Base-by-base conservation (phyloP, 1,284 basidiomycete species). In the Apiotrichum akiyoshidainum region DNA sequence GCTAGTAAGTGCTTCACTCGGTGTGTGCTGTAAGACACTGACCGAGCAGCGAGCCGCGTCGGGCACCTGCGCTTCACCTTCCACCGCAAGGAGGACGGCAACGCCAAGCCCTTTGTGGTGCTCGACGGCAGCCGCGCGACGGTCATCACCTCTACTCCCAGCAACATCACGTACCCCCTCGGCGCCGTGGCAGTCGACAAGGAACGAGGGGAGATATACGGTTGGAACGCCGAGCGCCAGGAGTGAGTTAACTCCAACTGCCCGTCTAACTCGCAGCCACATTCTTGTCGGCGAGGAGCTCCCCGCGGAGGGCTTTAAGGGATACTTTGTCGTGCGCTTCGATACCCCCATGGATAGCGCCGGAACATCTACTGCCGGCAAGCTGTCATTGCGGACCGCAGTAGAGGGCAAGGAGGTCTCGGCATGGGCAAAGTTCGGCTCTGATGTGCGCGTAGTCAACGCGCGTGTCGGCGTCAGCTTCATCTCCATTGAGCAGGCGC, bases 301-400 rank as follows among this genome's bases (percentile, higher is more conserved):
- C 34, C 80, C 81, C 4, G 83, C 84, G 0, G 73, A 78, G 64
- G 54, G 68, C 52, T 81, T 83, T 80, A 83, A 82, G 39, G 88
- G 87, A 0, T 89, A 88, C 80, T 91, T 88, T 72, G 88, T 87
- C 51, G 88, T 86, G 10, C 83, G 86, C 16, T 89, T 92, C 68
- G 83, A 85, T 49, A 66, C 69, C 17, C 78, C 81, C 0, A 83
- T 85, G 61, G 64, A 66, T 14, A 74, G 71, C 1, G 82, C 76
- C 64, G 86, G 87, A 4, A 76, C 83, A 12, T 79, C 83, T 5
- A 79, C 82, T 55, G 83, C 84, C 47, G 81, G 80, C 10, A 82
- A 80, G 1, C 16, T 51, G 9, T 34, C 51, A 2, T 44, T 52
- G 6, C 35, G 26, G 47, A 16, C 66, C 68, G 39, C 68, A 2